Evolutionary conservation across 1,284 basidiomycete genomes (phyloP).

Genomic region (Rhodotorula glutinis): DNA sequence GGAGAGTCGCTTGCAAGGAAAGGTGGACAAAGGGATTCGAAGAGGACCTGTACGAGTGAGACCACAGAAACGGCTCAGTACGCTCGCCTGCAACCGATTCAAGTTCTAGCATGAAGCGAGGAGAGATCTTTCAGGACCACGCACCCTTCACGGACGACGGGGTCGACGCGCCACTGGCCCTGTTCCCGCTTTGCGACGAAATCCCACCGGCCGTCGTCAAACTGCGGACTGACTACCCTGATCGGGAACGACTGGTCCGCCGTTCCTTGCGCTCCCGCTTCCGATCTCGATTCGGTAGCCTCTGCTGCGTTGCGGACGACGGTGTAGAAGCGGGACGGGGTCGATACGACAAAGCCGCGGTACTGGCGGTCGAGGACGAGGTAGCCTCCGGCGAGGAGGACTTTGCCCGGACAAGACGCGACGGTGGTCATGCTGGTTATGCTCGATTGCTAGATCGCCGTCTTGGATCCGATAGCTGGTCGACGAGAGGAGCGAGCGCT

Average conservation of each 20-base stretch:
- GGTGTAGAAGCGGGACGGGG: conserved; percentile 90
- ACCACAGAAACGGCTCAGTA: neutral
- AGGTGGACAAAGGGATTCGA: conserved; percentile 87
- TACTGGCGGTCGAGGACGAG: conserved; percentile 82
- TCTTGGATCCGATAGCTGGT: too few species aligned
- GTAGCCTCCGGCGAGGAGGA: conserved; percentile 89
- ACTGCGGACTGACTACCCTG: conserved; percentile 85
- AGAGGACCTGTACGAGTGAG: conserved; percentile 8
- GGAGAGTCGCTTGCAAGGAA: conserved; percentile 72
- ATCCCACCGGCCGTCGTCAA: conserved; percentile 71
- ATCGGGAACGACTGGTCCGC: conserved; percentile 52
- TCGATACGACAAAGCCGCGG: conserved; percentile 80
- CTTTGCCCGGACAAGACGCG: conserved; percentile 91
- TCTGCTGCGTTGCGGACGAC: conserved; percentile 43
- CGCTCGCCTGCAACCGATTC: too few species aligned
- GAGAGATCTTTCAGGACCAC: too few species aligned
- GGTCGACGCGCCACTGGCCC: conserved; percentile 20
- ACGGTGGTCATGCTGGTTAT: conserved; percentile 13
- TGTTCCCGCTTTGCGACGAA: conserved; percentile 56
- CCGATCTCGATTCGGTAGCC: conserved; percentile 31
- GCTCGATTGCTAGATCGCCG: too few species aligned
- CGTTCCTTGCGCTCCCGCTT: conserved; percentile 7
- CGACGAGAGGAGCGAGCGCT: too few species aligned
- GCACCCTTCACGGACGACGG: conserved; percentile 27
- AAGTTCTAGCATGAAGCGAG: too few species aligned